Conservation (phyloP, 2,329 filamentous ascomycete species). For the Epichloe coenophiala region DNA sequence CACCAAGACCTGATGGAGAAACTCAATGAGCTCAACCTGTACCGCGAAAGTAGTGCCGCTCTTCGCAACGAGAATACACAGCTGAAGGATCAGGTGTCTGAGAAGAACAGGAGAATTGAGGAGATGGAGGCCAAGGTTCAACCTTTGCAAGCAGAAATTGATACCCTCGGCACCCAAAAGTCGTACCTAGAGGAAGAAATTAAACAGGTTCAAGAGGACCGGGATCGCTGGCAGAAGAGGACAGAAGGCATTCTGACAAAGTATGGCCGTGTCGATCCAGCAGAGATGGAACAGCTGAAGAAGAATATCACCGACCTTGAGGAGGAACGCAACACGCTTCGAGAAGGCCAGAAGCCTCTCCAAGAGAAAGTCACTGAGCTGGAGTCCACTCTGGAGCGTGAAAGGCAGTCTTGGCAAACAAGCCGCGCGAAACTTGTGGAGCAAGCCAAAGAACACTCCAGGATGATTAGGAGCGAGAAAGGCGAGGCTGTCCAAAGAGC, state of each 20-base stretch:
- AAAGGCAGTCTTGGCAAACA: constrained; percentile 39
- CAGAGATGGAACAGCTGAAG: constrained; percentile 82
- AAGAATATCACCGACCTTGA: constrained; percentile 56
- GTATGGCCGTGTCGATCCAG: constrained; percentile 88
- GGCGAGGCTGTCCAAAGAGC: constrained; percentile 38
- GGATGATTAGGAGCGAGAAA: constrained; percentile 39
- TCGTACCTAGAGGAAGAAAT: constrained; percentile 78
- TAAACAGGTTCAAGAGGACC: constrained; percentile 76
- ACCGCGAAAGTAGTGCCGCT: constrained; percentile 87
- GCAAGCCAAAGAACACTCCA: constrained; percentile 49
- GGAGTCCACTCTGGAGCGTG: constrained; percentile 37
- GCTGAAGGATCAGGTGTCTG: constrained; percentile 59
- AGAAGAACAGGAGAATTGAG: constrained; percentile 62
- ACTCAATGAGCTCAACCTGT: constrained; percentile 87
- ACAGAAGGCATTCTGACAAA: constrained; percentile 92
- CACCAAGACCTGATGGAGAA: constrained; percentile 91
- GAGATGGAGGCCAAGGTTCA: constrained; percentile 63
- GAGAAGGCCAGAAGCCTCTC: constrained; percentile 35
- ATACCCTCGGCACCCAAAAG: constrained; percentile 70
- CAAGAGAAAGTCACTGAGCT: constrained; percentile 39
- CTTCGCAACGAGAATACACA: constrained; percentile 76
- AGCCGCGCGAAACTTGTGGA: constrained; percentile 40
- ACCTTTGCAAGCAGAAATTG: constrained; percentile 67
- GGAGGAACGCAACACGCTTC: constrained; percentile 47
- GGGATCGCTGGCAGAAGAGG: constrained; percentile 90